Conservation (phyloP, 805 yeast genomes). For the Candida nonsorbophila region DNA sequence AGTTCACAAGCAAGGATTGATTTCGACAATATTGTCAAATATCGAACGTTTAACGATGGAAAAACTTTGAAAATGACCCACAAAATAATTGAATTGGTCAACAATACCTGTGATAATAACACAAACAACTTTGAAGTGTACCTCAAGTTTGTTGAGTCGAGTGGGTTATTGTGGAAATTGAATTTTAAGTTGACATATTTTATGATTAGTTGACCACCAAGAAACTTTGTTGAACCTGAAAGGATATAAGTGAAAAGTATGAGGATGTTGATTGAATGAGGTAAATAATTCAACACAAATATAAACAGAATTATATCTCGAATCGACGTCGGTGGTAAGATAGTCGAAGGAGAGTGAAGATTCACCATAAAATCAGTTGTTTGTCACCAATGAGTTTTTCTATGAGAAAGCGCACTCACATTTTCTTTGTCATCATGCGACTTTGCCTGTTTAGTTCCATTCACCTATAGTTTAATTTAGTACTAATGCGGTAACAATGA, state of each 20-base stretch:
- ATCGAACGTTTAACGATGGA: constrained; percentile 2
- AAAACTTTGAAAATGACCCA: constrained; percentile 15
- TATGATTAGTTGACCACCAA: constrained; percentile 21
- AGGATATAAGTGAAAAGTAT: constrained; percentile 17
- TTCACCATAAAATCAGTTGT: too few species aligned
- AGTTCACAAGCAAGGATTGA: constrained; percentile 25
- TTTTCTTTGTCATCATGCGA: too few species aligned
- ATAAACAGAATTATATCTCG: constrained; percentile 29
- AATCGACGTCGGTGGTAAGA: constrained; percentile 19
- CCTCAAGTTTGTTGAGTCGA: constrained; percentile 7
- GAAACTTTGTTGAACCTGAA: constrained; percentile 22
- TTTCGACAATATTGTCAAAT: constrained; percentile 22
- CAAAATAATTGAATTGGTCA: constrained; percentile 19
- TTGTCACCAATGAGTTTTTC: too few species aligned
- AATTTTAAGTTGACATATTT: constrained; percentile 11
- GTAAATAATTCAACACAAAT: constrained; percentile 22
- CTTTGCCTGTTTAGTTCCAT: too few species aligned
- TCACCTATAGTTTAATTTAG: too few species aligned
- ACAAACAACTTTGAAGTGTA: constrained; percentile 9
- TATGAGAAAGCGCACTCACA: too few species aligned
- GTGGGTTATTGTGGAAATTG: constrained; percentile 7
- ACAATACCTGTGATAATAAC: constrained; percentile 15
- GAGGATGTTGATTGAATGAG: constrained; percentile 9
- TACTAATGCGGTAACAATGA: too few species aligned
- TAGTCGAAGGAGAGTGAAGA: too few species aligned